phyloP scores from a whole-genome alignment of 805 yeast genomes.

The Ogataea angusta region DNA sequence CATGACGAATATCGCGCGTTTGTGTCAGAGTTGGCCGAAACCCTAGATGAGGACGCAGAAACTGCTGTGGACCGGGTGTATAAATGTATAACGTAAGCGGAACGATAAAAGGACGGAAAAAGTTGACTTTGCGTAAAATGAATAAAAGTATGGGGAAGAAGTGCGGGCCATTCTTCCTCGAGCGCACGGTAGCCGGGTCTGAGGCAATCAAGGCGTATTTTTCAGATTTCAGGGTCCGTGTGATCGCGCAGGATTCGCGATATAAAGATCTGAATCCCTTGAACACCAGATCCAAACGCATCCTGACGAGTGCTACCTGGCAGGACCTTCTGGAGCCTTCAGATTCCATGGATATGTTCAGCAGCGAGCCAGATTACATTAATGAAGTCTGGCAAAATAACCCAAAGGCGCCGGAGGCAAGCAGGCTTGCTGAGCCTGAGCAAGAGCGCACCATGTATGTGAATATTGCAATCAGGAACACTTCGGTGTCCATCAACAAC shows the following conservation, averaged over 20 bases:
- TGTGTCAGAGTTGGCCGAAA: slow-evolving; percentile 45
- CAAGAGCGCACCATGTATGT: slow-evolving; percentile 9
- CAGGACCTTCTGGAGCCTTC: slow-evolving; percentile 24
- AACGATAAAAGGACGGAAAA: background rate
- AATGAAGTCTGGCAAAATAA: slow-evolving; percentile 10
- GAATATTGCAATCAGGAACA: slow-evolving; percentile 20
- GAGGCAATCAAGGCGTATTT: slow-evolving; percentile 20
- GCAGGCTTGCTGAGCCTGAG: background rate
- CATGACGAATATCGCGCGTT: slow-evolving; percentile 34
- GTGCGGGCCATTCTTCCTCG: slow-evolving; percentile 15
- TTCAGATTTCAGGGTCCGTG: slow-evolving; percentile 21
- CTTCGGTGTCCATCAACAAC: slow-evolving; percentile 25
- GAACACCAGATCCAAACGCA: slow-evolving; percentile 10
- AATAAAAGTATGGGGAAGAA: slow-evolving; percentile 1
- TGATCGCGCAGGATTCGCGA: slow-evolving; percentile 11
- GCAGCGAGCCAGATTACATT: slow-evolving; percentile 24
- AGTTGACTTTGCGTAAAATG: background rate
- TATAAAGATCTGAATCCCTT: slow-evolving; percentile 8
- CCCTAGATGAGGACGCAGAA: slow-evolving; percentile 44
- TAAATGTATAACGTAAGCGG: slow-evolving; percentile 4
- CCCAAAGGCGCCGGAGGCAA: slow-evolving; percentile 1
- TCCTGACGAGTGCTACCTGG: slow-evolving; percentile 24
- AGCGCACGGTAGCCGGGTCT: slow-evolving; percentile 27
- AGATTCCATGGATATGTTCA: slow-evolving; percentile 24
- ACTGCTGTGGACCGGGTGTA: slow-evolving; percentile 20